phyloP scores from a whole-genome alignment of 805 yeast species.

The Schwanniomyces yamadae region DNA sequence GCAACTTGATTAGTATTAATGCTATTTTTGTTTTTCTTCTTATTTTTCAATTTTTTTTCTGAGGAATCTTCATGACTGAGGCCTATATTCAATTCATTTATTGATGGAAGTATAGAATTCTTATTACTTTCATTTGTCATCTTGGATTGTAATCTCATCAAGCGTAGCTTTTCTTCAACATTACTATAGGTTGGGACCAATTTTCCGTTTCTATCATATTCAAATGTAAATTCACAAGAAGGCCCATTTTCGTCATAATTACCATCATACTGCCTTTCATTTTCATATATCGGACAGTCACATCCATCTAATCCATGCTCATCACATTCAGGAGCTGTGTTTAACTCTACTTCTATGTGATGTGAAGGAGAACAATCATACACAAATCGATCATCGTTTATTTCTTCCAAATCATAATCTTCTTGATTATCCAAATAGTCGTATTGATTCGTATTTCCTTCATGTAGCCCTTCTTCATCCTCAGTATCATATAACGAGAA shows the following conservation, averaged over 20 bases:
- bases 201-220: conserved; percentile 41
- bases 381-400: conserved; percentile 25
- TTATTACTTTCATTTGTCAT: conserved; percentile 3
- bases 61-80: neutral
- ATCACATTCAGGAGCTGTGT: conserved; percentile 32
- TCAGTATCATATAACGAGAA: conserved; percentile 34
- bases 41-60: conserved; percentile 15
- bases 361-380: conserved; percentile 34
- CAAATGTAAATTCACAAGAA: conserved; percentile 46
- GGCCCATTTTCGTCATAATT: conserved; percentile 31
- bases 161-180: conserved; percentile 38
- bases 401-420: conserved; percentile 40
- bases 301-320: conserved; percentile 27
- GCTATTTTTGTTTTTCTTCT: conserved; percentile 22
- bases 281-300: conserved; percentile 21
- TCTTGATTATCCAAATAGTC: conserved; percentile 25
- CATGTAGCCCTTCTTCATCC: conserved; percentile 42
- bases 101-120: conserved; percentile 12
- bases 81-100: conserved; percentile 9
- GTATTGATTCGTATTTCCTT: conserved; percentile 24
- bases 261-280: conserved; percentile 9
- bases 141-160: conserved; percentile 26
- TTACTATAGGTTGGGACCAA: conserved; percentile 39
- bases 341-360: conserved; percentile 43
- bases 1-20: neutral